Evolutionary conservation across 306 rosid species (phyloP).

Genomic region (Rosa rugosa): DNA sequence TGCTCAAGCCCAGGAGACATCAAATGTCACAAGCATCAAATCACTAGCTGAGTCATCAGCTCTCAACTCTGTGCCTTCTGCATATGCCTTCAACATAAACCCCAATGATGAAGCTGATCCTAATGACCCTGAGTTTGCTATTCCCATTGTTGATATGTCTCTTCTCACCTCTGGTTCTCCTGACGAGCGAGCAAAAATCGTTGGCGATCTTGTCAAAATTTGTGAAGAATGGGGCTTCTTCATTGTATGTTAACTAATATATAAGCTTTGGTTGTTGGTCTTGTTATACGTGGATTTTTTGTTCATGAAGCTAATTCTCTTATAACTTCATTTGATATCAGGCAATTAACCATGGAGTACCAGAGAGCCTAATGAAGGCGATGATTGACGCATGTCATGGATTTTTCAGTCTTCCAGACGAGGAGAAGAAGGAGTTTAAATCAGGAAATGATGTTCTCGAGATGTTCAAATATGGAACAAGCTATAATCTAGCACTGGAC

Average conservation of each 20-base stretch:
- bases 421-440: conserved; percentile 10
- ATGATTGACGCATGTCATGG: conserved; percentile 30
- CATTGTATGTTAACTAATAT: conserved; percentile 20
- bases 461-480: not conserved
- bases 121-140: conserved; percentile 32
- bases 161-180: conserved; percentile 37
- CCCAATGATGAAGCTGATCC: conserved; percentile 27
- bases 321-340: not conserved
- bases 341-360: conserved; percentile 49
- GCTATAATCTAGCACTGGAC: not conserved
- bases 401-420: conserved; percentile 32
- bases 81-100: conserved; percentile 29
- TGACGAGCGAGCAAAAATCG: conserved; percentile 27
- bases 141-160: conserved; percentile 50
- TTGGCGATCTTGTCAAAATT: conserved; percentile 34
- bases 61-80: conserved; percentile 34
- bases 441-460: not conserved
- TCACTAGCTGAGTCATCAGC: conserved; percentile 36
- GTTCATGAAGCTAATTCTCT: not conserved
- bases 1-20: not conserved
- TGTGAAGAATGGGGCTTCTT: conserved; percentile 56
- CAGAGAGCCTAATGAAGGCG: conserved; percentile 35
- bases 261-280: no score
- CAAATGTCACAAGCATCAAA: conserved; percentile 38
- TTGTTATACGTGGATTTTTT: no score